A percentile compares a stretch with the other conserved stretches of the same genome.
Evolutionary conservation across 2,329 filamentous ascomycete genomes (phyloP).

Genomic region (Aspergillus sojae): DNA sequence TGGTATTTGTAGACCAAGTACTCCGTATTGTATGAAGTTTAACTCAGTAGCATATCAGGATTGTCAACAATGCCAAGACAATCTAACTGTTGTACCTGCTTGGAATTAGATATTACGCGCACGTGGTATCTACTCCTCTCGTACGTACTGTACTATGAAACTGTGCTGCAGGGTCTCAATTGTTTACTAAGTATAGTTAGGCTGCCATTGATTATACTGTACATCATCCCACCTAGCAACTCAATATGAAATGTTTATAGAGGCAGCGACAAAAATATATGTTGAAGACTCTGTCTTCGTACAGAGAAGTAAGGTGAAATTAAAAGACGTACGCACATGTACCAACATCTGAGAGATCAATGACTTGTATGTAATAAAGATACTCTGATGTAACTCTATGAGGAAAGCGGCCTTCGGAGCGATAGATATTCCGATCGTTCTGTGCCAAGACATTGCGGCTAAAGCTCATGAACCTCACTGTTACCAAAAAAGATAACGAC

Average conservation of each 20-base stretch:
- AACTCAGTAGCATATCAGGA: neutral
- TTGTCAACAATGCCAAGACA: neutral
- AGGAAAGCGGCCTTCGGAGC: constrained; percentile 1
- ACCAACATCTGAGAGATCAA: neutral
- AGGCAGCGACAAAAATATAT: neutral
- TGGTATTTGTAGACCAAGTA: neutral
- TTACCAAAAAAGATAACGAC: constrained; percentile 6
- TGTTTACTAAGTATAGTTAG: neutral
- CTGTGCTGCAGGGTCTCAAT: neutral
- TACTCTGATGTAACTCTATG: neutral
- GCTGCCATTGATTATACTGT: neutral
- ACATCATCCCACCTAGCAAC: neutral
- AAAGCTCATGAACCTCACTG: constrained; percentile 19
- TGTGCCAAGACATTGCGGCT: constrained; percentile 23
- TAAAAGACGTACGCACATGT: no score
- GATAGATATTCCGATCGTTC: constrained; percentile 16
- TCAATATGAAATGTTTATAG: neutral
- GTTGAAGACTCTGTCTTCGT: neutral
- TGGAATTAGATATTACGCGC: neutral
- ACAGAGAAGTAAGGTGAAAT: neutral
- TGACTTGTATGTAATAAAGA: neutral
- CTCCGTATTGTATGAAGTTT: neutral
- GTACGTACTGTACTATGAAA: neutral
- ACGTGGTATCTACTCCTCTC: neutral
- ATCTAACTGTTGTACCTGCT: neutral